A percentile compares a stretch with the other conserved stretches of the same genome.
phyloP scores from a whole-genome alignment of 129 eudicot species.

The Flaveria ramosissima region DNA sequence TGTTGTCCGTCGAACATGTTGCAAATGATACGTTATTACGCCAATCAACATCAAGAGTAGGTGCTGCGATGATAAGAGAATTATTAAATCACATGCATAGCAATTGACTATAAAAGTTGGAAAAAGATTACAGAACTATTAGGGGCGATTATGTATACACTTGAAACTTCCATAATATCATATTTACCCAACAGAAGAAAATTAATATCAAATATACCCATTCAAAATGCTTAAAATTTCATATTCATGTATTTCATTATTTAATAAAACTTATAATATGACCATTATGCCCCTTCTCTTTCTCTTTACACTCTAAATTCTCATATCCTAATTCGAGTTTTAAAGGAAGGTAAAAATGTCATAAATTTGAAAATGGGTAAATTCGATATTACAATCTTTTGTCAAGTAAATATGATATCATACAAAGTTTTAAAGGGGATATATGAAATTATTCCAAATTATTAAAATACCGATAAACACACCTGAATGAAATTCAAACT shows the following conservation, averaged over 20 bases:
- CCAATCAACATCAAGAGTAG: slow-evolving; percentile 99
- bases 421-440: background rate
- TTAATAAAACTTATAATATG: background rate
- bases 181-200: background rate
- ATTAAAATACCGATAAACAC: background rate
- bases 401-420: background rate
- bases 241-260: background rate
- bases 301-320: background rate
- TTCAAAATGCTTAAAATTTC: background rate
- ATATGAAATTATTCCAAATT: background rate
- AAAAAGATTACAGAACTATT: background rate
- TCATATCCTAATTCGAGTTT: background rate
- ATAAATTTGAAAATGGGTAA: background rate
- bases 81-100: background rate
- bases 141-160: background rate
- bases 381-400: background rate
- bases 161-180: background rate
- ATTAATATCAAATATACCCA: background rate
- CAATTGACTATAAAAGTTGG: background rate
- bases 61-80: slow-evolving; percentile 55
- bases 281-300: background rate
- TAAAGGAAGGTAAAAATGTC: background rate
- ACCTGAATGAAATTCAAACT: slow-evolving; percentile 93
- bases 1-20: slow-evolving; percentile 88
- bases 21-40: slow-evolving; percentile 88